Evolutionary conservation across 2,329 filamentous ascomycete species (phyloP).

Genomic region (Paraphoma sp.): DNA sequence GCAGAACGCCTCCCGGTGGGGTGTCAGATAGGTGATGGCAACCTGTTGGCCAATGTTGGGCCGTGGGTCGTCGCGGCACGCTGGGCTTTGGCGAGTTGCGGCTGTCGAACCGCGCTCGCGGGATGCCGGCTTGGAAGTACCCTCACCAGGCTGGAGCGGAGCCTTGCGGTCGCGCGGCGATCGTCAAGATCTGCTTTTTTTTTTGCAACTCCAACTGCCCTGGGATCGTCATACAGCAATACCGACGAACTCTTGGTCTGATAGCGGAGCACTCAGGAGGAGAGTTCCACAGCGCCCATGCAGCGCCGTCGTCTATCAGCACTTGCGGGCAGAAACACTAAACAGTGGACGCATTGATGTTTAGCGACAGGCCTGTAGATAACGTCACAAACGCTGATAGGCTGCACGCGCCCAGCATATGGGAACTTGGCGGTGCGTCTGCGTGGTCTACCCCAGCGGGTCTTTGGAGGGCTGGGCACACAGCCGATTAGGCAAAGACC

Average conservation of each 20-base stretch:
- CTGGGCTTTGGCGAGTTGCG: constrained; percentile 16
- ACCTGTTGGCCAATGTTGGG: constrained; percentile 33
- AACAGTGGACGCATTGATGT: constrained; percentile 3
- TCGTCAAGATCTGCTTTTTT: neutral
- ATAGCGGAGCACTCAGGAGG: neutral
- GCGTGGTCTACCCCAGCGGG: neutral
- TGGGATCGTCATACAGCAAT: neutral
- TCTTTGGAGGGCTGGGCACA: constrained; percentile 1
- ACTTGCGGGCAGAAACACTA: constrained; percentile 13
- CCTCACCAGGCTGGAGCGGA: neutral
- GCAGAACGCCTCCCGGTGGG: constrained; percentile 33
- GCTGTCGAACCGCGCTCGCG: constrained; percentile 36
- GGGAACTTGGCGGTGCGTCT: neutral
- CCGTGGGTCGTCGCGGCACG: constrained; percentile 21
- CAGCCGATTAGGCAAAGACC: constrained; percentile 1
- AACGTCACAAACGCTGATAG: constrained; percentile 24
- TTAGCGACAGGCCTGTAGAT: constrained; percentile 17
- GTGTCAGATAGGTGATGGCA: constrained; percentile 33
- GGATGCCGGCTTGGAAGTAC: constrained; percentile 22
- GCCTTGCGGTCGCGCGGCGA: neutral
- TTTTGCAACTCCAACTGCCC: neutral
- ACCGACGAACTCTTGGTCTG: neutral
- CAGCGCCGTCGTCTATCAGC: constrained; percentile 14
- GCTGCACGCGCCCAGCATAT: constrained; percentile 8
- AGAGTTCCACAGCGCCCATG: neutral